These are phyloP conservation scores for Phanerodontia chrysosporium DNA, from an alignment of 768 basidiomycete genomes.

Conservation along the genomic window DNA sequence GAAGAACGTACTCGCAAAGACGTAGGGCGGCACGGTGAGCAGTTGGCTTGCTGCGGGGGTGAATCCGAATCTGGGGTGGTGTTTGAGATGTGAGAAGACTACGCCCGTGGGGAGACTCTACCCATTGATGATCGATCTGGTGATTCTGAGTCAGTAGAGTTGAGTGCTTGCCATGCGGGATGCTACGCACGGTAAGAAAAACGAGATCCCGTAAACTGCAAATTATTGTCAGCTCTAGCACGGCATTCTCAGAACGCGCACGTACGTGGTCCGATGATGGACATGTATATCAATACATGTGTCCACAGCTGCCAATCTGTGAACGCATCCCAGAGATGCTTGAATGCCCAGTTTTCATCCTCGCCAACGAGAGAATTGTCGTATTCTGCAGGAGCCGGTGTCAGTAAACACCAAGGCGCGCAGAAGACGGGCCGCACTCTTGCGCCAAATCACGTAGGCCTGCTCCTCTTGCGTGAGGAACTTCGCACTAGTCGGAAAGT, in stretches of 20 bases:
- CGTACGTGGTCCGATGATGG: conserved; percentile 35
- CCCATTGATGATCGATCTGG: conserved; percentile 57
- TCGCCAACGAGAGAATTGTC: conserved; percentile 54
- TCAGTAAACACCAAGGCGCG: background rate
- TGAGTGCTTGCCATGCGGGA: too few species aligned
- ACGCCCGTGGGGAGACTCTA: too few species aligned
- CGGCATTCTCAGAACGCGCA: background rate
- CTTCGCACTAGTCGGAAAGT: conserved; percentile 53
- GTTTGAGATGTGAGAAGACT: too few species aligned
- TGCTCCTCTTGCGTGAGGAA: conserved; percentile 62
- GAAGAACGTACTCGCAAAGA: conserved; percentile 52
- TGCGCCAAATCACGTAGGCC: conserved; percentile 38
- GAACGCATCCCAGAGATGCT: conserved; percentile 51
- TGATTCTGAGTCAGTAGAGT: background rate
- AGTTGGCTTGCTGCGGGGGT: conserved; percentile 53
- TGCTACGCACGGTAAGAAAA: conserved; percentile 41
- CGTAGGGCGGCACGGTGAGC: conserved; percentile 65
- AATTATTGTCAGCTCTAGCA: background rate
- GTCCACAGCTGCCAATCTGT: conserved; percentile 60
- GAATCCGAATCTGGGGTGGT: conserved; percentile 38
- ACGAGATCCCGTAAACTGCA: conserved; percentile 63
- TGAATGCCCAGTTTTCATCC: conserved; percentile 53
- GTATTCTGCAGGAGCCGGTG: conserved; percentile 34
- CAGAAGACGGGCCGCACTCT: conserved; percentile 31
- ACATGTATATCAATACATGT: conserved; percentile 56